phyloP scores from a whole-genome alignment of 1,284 basidiomycete species.

The Inonotus hispidus region DNA sequence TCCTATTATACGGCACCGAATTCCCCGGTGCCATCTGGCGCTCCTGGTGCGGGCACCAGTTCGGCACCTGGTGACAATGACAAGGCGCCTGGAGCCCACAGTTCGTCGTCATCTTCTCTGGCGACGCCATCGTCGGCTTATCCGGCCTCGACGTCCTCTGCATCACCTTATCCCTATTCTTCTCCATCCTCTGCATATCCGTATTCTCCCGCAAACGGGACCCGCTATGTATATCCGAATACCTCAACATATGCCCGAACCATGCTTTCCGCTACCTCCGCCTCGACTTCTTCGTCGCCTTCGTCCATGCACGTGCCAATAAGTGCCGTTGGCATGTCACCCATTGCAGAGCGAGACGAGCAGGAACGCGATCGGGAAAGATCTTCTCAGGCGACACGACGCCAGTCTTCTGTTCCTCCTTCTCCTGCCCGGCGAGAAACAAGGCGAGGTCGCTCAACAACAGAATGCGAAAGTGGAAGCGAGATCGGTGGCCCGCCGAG shows the following conservation, averaged over 20 bases:
- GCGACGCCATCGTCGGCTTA: neutral
- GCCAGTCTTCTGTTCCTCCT: conserved; percentile 5
- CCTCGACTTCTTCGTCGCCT: neutral
- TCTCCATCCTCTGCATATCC: neutral
- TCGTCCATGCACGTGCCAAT: neutral
- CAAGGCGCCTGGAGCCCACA: neutral
- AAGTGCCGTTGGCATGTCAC: neutral
- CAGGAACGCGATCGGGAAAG: neutral
- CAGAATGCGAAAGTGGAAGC: neutral
- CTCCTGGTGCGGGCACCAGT: neutral
- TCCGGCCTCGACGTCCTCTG: neutral
- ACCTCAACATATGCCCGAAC: neutral
- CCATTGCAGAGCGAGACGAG: neutral
- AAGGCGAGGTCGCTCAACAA: neutral
- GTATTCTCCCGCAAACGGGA: neutral
- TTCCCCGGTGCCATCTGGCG: neutral
- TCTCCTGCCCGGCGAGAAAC: neutral
- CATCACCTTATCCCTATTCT: neutral
- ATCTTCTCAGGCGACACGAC: neutral
- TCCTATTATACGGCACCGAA: conserved; percentile 7
- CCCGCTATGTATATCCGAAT: neutral
- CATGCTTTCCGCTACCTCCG: neutral
- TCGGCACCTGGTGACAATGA: neutral
- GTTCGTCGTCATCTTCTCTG: neutral
- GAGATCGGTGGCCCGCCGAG: conserved; percentile 10